These are phyloP conservation scores for Salix viminalis DNA, from an alignment of 345 rosid genomes.

Conservation along the genomic window DNA sequence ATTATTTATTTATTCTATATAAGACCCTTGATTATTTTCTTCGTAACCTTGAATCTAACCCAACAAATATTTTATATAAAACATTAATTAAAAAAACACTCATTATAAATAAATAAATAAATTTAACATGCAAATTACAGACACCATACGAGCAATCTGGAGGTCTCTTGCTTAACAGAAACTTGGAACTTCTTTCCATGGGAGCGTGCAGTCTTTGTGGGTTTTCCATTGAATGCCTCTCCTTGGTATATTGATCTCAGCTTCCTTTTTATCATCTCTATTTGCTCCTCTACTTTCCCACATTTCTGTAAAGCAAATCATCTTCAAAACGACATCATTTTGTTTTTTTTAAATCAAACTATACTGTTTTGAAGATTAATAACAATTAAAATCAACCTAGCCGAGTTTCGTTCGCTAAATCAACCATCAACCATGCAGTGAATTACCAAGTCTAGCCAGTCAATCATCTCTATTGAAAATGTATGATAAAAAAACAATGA, in stretches of 20 bases:
- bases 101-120: neutral
- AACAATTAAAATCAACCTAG: too few species aligned
- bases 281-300: conserved; percentile 76
- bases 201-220: conserved; percentile 90
- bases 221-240: conserved; percentile 75
- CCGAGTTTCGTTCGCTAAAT: accelerated
- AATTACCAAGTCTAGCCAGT: too few species aligned
- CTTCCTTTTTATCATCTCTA: conserved; percentile 73
- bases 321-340: neutral
- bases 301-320: conserved; percentile 52
- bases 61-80: too few species aligned
- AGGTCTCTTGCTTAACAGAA: conserved; percentile 78
- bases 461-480: too few species aligned
- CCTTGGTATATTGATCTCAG: conserved; percentile 80
- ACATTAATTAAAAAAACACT: neutral
- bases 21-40: too few species aligned
- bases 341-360: neutral
- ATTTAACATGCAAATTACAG: too few species aligned
- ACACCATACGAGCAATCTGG: conserved; percentile 63
- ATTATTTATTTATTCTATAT: too few species aligned
- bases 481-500: too few species aligned
- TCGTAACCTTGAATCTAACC: too few species aligned
- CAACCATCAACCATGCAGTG: too few species aligned
- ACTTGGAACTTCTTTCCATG: conserved; percentile 95
- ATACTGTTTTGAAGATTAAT: too few species aligned